These are phyloP conservation scores for Phlyctochytrium arcticum DNA, from an alignment of 192 early-diverging fungal species.

Conservation along the genomic window DNA sequence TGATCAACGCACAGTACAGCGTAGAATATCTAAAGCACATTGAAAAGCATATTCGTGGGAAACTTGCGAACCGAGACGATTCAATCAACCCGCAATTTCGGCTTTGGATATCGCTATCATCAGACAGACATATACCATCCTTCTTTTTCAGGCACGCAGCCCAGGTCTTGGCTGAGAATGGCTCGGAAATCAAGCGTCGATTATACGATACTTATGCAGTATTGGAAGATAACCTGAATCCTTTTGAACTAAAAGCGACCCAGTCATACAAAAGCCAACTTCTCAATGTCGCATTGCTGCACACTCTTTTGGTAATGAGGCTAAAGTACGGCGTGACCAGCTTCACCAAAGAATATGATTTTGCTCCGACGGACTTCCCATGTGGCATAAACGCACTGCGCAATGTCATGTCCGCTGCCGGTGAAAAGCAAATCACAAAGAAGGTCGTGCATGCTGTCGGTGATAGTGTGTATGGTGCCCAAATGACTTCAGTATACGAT, in stretches of 20 bases:
- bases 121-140: too few relatives aligned
- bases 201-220: neutral
- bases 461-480: slow-evolving; percentile 6
- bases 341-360: neutral
- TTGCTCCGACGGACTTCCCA: neutral
- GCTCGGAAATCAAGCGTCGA: neutral
- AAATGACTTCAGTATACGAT: neutral
- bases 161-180: neutral
- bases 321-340: neutral
- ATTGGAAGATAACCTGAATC: slow-evolving; percentile 18
- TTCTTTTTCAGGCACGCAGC: too few relatives aligned
- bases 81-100: slow-evolving; percentile 12
- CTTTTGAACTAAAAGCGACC: slow-evolving; percentile 16
- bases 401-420: too few relatives aligned
- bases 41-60: too few relatives aligned
- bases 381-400: too few relatives aligned
- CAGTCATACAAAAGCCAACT: slow-evolving; percentile 2
- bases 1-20: slow-evolving; percentile 2
- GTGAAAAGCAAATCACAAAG: too few relatives aligned
- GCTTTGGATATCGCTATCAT: slow-evolving; percentile 8
- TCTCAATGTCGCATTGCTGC: slow-evolving; percentile 5
- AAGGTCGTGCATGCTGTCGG: neutral
- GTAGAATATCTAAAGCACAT: too few relatives aligned
- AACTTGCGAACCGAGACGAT: neutral
- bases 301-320: neutral